phyloP scores from a whole-genome alignment of 768 basidiomycete genomes.

The Termitomyces sp. region DNA sequence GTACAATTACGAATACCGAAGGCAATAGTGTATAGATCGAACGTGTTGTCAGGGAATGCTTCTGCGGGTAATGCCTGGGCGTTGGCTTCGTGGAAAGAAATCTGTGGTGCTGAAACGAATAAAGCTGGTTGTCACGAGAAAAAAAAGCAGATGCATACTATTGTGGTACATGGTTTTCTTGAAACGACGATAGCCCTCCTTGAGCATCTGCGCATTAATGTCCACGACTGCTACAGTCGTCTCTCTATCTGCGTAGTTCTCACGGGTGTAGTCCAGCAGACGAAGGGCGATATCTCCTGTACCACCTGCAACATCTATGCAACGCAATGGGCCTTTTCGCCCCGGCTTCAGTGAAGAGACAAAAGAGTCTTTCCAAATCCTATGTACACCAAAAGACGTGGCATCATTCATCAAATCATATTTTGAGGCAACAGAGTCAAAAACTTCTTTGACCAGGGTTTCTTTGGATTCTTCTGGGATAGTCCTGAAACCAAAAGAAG shows the following conservation, averaged over 20 bases:
- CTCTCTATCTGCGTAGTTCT: conserved; percentile 86
- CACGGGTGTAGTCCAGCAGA: conserved; percentile 86
- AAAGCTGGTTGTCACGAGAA: not conserved
- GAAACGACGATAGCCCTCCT: conserved; percentile 85
- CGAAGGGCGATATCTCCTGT: conserved; percentile 97
- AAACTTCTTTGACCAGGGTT: conserved; percentile 85
- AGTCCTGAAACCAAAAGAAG: conserved; percentile 92
- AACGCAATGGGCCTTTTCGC: conserved; percentile 65
- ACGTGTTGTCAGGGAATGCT: conserved; percentile 74
- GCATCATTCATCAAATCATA: conserved; percentile 99
- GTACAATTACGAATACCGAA: conserved; percentile 99
- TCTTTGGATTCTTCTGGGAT: conserved; percentile 88
- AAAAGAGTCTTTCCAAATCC: conserved; percentile 95
- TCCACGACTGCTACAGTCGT: conserved; percentile 88
- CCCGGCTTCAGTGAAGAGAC: conserved; percentile 75
- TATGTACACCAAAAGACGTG: conserved; percentile 93
- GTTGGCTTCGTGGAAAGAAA: conserved; percentile 90
- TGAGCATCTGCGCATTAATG: conserved; percentile 93
- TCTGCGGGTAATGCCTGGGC: conserved; percentile 72
- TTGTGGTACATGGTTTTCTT: conserved; percentile 98
- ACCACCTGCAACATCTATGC: conserved; percentile 95
- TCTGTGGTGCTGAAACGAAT: conserved; percentile 61
- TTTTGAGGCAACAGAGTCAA: conserved; percentile 90
- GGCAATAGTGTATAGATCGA: conserved; percentile 97
- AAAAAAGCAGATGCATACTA: conserved; percentile 47